A percentile compares a stretch with the other conserved stretches of the same genome.
phyloP scores from a whole-genome alignment of 83 land plant genomes.

The Picea mariana region DNA sequence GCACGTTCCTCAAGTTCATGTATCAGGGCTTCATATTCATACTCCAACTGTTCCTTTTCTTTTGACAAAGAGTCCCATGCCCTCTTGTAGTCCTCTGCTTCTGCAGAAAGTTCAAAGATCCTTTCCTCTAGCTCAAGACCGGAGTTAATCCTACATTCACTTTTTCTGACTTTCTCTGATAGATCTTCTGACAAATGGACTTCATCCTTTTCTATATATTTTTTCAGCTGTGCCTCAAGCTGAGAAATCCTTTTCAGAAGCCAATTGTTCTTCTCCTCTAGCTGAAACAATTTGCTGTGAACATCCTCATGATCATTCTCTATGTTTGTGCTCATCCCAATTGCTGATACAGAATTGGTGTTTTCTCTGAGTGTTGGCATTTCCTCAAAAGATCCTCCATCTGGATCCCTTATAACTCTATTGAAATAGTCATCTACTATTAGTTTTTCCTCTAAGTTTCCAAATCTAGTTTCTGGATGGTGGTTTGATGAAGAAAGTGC shows the following conservation, averaged over 20 bases:
- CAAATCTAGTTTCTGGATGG: constrained; percentile 10
- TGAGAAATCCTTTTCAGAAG: constrained; percentile 6
- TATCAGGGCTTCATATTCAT: constrained; percentile 63
- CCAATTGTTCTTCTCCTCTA: neutral
- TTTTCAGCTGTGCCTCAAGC: neutral
- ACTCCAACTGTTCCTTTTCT: constrained; percentile 40
- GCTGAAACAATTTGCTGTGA: constrained; percentile 3
- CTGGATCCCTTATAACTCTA: neutral
- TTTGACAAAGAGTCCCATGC: too few species aligned
- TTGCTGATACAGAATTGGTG: neutral
- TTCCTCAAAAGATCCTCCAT: neutral
- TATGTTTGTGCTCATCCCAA: neutral
- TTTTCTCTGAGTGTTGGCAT: neutral
- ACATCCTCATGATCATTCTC: neutral
- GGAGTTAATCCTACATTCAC: too few species aligned
- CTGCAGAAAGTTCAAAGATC: too few species aligned
- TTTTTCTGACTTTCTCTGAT: neutral
- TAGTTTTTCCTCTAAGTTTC: neutral
- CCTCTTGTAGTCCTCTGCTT: too few species aligned
- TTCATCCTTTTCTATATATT: neutral
- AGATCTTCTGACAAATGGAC: neutral
- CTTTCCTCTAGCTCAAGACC: too few species aligned
- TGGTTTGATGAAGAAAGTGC: constrained; percentile 2
- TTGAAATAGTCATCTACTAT: neutral
- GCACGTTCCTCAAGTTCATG: constrained; percentile 57